Evolutionary conservation across 257 asterid genomes (phyloP), one percentile per base, ranked within the genome.

Genomic region (Fraxinus americana): DNA sequence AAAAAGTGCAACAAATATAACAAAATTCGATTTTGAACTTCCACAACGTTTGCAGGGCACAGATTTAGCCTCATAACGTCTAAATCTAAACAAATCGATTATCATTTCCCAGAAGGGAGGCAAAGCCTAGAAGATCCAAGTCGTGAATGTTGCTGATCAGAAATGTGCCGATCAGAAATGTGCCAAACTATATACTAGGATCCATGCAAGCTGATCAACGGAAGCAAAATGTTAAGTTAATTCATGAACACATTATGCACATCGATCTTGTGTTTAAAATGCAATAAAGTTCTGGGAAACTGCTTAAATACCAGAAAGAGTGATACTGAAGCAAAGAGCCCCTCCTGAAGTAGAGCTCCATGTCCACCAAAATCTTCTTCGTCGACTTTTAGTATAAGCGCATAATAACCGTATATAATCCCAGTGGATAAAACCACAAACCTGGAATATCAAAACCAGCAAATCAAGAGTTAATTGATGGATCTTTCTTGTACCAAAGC

Each of bases 351-450:
- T 78, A 95, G 98, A 13, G 94, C 92, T 67, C 89, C 94, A 32
- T 95, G 99, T 73, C 99, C 99, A 38, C 99, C 99, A 69, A 89
- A 91, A 39, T 95, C 98, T 83, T 95, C 99, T 89, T 95, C 99
- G n/a, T 95, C 99, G 29, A 95, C 69, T 84, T 93, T 91, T 54
- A 95, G 88, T 75, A 95, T 80, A 76, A 84, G 54, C 2, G 91
- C 91, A 70, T 95, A 95, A 79, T 95, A 95, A 65, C 91, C 96
- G 71, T 93, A 95, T 76, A 95, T 86, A 75, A 95, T 86, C 72
- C 89, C 97, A 54, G 97, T 84, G 17, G 99, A 93, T 74, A 95
- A 77, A 61, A 73, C 91, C 70, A 87, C 78, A 83, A 95, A 95
- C 88, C 97, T 95, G 69, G 90, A 54, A 78, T 32, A 43, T 32